Conservation (phyloP, 2,329 filamentous ascomycete species). For the Phialophora macrospora region DNA sequence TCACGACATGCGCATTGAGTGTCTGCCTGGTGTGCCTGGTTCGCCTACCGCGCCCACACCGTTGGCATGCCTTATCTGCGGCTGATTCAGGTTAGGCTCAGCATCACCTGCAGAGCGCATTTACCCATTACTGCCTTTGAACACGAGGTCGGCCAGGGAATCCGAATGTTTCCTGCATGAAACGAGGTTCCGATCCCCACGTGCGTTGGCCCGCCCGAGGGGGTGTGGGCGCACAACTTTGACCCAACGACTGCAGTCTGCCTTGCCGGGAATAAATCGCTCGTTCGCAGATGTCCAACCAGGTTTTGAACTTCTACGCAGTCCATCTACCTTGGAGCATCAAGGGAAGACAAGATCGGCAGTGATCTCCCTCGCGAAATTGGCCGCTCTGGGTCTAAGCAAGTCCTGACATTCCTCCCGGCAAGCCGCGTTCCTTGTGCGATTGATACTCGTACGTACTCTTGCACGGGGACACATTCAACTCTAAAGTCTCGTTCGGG, state of each 20-base stretch:
- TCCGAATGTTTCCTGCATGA: slow-evolving; percentile 22
- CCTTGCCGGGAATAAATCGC: slow-evolving; percentile 24
- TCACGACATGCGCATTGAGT: slow-evolving; percentile 14
- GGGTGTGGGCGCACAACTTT: neutral
- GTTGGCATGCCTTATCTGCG: slow-evolving; percentile 9
- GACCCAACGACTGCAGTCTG: slow-evolving; percentile 10
- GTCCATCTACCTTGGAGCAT: no score
- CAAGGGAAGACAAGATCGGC: neutral
- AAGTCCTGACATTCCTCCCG: neutral
- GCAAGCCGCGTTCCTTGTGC: neutral
- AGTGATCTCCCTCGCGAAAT: slow-evolving; percentile 15
- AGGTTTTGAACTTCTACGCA: neutral
- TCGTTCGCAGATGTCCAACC: slow-evolving; percentile 10
- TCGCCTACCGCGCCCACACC: slow-evolving; percentile 7
- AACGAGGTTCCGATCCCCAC: slow-evolving; percentile 13
- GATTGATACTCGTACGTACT: neutral
- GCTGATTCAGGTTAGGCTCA: slow-evolving; percentile 16
- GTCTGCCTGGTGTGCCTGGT: slow-evolving; percentile 26
- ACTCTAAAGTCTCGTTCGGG: neutral
- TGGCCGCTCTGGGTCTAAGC: slow-evolving; percentile 5
- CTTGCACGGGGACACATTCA: neutral
- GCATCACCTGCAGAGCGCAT: slow-evolving; percentile 8
- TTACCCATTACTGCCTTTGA: slow-evolving; percentile 7
- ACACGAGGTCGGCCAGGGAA: slow-evolving; percentile 8
- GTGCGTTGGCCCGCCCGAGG: slow-evolving; percentile 6